Evolutionary conservation across 2,329 filamentous ascomycete genomes (phyloP), one percentile per base, ranked within the genome.

Genomic region (Aschersonia sp.): DNA sequence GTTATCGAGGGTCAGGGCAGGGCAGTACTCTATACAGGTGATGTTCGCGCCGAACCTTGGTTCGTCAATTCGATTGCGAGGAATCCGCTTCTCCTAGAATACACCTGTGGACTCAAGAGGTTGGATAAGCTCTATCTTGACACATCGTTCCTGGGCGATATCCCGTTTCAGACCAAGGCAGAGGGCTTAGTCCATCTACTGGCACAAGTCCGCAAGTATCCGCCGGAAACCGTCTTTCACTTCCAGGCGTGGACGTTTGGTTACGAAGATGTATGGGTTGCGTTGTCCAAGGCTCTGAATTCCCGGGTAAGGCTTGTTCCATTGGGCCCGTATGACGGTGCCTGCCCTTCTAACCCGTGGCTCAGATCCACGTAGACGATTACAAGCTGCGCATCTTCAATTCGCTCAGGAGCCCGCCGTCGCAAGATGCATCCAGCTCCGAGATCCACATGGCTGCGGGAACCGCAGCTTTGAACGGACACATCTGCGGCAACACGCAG

Each of bases 181-280:
- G 78, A 90, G 46, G 89, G 89, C 0, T 68, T 95, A 9, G 67
- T 67, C 1, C 85, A 95, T 57, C 71, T 96, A 0, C 57, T 96
- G 1, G 65, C 68, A 5, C 83, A 87, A 54, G 72, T 95, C 0
- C 62, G 67, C 0, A 59, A 66, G 30, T 94, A 90, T 60, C 83
- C 88, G 0, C 52, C 68, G 1, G 77, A 87, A 40, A 94, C 87
- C 0, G 62, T 83, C 1, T 96, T 95, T 57, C 85, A 94, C 60
- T 74, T 97, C 43, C 78, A 88, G 49, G 78, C 87, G 1, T 95
- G 89, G 88, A 96, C 90, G 0, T 92, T 92, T 58, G 73, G 73
- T 0, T 95, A 96, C 53, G 89, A 97, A 60, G 85, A 94, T 46
- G 87, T 95, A 0, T 96, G 88, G 88, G 69, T 88, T 50, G 83